Evolutionary conservation across 768 basidiomycete species (phyloP), one percentile per base, ranked within the genome.

Genomic region (Termitomyces sp.): DNA sequence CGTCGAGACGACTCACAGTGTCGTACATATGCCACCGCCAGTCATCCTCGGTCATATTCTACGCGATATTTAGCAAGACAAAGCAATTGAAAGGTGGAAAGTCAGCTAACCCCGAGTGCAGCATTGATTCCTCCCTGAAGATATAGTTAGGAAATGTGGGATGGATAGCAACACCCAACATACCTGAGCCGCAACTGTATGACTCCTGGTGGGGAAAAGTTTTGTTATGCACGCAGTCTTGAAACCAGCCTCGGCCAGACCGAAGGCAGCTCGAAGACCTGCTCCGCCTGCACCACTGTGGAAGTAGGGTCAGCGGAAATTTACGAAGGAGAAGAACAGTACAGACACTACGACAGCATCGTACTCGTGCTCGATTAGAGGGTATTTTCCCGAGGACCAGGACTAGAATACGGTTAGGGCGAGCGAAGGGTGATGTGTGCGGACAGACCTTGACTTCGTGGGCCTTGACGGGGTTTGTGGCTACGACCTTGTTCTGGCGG

Each of bases 1-100:
- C 45, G 34, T 44, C 21, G 35, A 46, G 6, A 55, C 43, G 12
- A 71, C 88, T 64, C 69, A 92, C 92, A 50, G 91, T 93, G 68
- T 93, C 92, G 66, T 93, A 96, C 93, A 96, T 97, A 68, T 97
- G 95, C 95, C 94, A 97, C 73, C 94, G 77, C 94, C 95, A 98
- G 70, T 98, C 94, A 66, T 98, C 97, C 74, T 99, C 97, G 4
- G 94, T 97, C 94, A 98, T 95, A 76, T 98, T 97, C 86, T 93
- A 67, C 52, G 22, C 43, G 34, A 43, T 22, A 47, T 19, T 59
- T 21, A 51, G 63, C 59, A 2, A 57, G 26, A 45, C 26, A 14
- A 40, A 22, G 26, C 21, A 30, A 53, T 45, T 34, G 40, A 34
- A 54, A 59, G 24, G 48, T 60, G 19, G 49, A 35, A 2, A 19